Base-by-base conservation (phyloP, 2,329 filamentous ascomycete genomes). In the Ophiostoma himal-ulmi region DNA sequence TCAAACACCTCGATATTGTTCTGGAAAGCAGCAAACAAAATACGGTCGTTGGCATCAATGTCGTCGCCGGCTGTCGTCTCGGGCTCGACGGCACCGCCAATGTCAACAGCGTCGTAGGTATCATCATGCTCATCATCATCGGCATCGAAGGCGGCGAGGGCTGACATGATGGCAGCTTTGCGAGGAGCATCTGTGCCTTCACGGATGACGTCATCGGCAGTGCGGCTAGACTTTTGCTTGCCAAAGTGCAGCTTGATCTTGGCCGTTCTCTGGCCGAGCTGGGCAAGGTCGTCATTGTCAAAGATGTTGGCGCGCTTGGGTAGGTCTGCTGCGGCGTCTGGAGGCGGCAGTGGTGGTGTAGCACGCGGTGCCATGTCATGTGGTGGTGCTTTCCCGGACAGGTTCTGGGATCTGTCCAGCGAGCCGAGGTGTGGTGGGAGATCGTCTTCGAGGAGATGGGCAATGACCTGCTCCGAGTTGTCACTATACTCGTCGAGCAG, bases 101-200 rank as follows among this genome's bases (percentile, higher is more conserved):
- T 93, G 76, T 98, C 95, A 68, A 89, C 92, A 1, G 90, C 88
- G 76, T 99, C 95, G 77, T 99, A 99, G 0, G 94, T 98, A 78
- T 99, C 95, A 78, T 99, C 95, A 48, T 93, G 88, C 81, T 99
- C 95, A 78, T 99, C 95, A 74, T 98, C 95, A 75, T 98, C 94
- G 0, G 90, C 90, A 80, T 98, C 94, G 75, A 98, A 97, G 0
- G 90, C 86, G 20, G 93, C 92, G 2, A 98, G 86, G 0, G 94
- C 94, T 3, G 94, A 92, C 34, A 97, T 82, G 75, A 97, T 97
- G 13, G 93, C 90, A 0, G 93, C 92, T 80, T 96, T 97, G 75
- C 89, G 89, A 1, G 90, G 87, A 3, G 81, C 81, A 26, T 86
- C 84, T 14, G 36, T 14, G 68, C 86, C 86, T 76, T 93, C 89